These are phyloP conservation scores for Hypoxylon sp. DNA, from an alignment of 2,329 filamentous ascomycete genomes.

Conservation along the genomic window DNA sequence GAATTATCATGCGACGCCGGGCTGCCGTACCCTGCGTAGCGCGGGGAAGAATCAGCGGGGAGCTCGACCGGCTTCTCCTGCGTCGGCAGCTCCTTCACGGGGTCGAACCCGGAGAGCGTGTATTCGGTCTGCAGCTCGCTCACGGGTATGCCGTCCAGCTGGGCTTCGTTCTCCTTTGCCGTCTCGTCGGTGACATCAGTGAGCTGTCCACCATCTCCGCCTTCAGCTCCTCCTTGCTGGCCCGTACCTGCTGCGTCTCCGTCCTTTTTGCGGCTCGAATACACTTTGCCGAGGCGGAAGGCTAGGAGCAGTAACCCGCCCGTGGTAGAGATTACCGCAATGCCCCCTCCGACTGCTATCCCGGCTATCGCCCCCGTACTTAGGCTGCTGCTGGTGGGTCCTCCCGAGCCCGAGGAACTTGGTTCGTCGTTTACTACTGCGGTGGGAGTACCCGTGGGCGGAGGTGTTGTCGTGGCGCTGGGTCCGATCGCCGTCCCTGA, in stretches of 20 bases:
- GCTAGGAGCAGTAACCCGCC: slow-evolving; percentile 27
- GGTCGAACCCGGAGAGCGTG: slow-evolving; percentile 18
- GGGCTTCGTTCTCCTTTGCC: not conserved
- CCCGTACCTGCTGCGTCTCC: not conserved
- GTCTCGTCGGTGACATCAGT: not conserved
- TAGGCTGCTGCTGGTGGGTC: slow-evolving; percentile 2
- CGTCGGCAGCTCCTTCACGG: slow-evolving; percentile 32
- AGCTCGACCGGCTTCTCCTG: slow-evolving; percentile 36
- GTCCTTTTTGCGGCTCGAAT: slow-evolving; percentile 14
- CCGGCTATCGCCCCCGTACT: slow-evolving; percentile 31
- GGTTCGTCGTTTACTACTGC: not conserved
- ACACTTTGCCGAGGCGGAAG: slow-evolving; percentile 34
- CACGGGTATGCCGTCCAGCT: slow-evolving; percentile 32
- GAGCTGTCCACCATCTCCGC: not conserved
- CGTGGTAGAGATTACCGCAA: slow-evolving; percentile 20
- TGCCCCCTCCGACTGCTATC: slow-evolving; percentile 31
- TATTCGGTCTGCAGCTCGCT: slow-evolving; percentile 34
- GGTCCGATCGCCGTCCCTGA: not conserved
- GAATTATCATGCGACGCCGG: slow-evolving; percentile 3
- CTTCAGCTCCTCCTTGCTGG: not conserved
- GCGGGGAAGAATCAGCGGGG: slow-evolving; percentile 20
- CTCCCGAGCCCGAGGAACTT: not conserved
- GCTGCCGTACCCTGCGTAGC: slow-evolving; percentile 2
- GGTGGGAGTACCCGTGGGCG: not conserved
- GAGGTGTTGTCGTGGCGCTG: not conserved